Conservation (phyloP, 2,329 filamentous ascomycete genomes). For the Fusarium chaquense region DNA sequence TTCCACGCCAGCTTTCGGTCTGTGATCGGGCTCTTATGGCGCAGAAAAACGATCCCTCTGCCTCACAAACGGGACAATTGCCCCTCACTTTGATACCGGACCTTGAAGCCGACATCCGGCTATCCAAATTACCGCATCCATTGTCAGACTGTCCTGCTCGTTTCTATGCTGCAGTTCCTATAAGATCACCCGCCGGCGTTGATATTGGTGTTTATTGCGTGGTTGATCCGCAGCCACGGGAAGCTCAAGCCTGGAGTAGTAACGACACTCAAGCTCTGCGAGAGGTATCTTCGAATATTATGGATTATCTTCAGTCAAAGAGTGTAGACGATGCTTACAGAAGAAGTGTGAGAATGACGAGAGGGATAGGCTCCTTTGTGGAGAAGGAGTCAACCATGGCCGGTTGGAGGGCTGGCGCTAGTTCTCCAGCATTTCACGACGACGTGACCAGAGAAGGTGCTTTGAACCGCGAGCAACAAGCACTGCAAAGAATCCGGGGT, state of each 20-base stretch:
- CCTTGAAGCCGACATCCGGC: conserved; percentile 49
- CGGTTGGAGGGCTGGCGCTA: conserved; percentile 39
- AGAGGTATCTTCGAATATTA: conserved; percentile 51
- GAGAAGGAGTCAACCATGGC: conserved; percentile 51
- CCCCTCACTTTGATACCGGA: conserved; percentile 54
- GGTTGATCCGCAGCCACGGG: conserved; percentile 29
- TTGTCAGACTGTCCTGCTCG: conserved; percentile 36
- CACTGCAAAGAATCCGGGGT: conserved; percentile 14
- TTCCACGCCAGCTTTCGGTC: conserved; percentile 46
- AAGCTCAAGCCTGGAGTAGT: conserved; percentile 41
- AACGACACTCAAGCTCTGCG: conserved; percentile 46
- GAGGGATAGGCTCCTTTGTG: conserved; percentile 55
- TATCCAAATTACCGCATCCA: conserved; percentile 43
- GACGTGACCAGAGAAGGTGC: conserved; percentile 26
- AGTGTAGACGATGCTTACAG: conserved; percentile 46
- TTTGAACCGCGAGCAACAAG: conserved; percentile 30
- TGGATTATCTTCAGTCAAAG: conserved; percentile 53
- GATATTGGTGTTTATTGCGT: conserved; percentile 58
- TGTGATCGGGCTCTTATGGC: conserved; percentile 47
- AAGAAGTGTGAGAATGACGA: conserved; percentile 54
- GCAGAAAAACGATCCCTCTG: not conserved
- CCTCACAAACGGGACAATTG: conserved; percentile 27
- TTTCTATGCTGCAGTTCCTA: conserved; percentile 58
- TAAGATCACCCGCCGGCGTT: conserved; percentile 53
- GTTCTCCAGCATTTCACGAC: conserved; percentile 20